Conservation (phyloP, 1,284 basidiomycete species). For the Papiliotrema flavescens region DNA sequence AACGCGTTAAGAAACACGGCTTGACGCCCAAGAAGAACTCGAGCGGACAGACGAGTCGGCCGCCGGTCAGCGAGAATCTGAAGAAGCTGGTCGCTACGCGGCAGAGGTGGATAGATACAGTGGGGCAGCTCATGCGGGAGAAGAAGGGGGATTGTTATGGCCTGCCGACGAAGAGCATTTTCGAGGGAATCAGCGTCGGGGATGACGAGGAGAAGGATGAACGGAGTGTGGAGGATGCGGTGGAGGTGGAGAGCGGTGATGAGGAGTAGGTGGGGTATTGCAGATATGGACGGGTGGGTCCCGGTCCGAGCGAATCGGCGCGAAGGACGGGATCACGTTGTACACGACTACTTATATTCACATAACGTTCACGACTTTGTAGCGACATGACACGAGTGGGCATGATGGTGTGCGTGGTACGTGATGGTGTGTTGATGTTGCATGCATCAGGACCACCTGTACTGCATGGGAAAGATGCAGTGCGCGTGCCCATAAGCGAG, state of each 20-base stretch:
- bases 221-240: conserved; percentile 44
- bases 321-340: not conserved
- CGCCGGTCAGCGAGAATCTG: conserved; percentile 65
- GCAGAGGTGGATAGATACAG: conserved; percentile 65
- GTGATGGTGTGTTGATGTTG: no score
- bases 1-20: conserved; percentile 52
- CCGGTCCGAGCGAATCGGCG: no score
- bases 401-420: no score
- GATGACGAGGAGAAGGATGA: conserved; percentile 51
- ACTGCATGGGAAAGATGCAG: no score
- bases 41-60: conserved; percentile 54
- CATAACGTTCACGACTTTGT: not conserved
- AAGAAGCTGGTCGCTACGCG: conserved; percentile 66
- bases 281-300: no score
- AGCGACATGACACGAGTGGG: no score
- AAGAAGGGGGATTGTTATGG: conserved; percentile 67
- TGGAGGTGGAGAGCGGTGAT: conserved; percentile 34
- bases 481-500: no score
- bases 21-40: conserved; percentile 69
- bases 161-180: conserved; percentile 68
- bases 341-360: not conserved
- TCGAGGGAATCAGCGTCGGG: conserved; percentile 58
- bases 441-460: no score
- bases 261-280: conserved; percentile 9
- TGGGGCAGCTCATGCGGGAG: conserved; percentile 65